phyloP scores from a whole-genome alignment of 2,329 filamentous ascomycete species.

The Aspergillus sp. region DNA sequence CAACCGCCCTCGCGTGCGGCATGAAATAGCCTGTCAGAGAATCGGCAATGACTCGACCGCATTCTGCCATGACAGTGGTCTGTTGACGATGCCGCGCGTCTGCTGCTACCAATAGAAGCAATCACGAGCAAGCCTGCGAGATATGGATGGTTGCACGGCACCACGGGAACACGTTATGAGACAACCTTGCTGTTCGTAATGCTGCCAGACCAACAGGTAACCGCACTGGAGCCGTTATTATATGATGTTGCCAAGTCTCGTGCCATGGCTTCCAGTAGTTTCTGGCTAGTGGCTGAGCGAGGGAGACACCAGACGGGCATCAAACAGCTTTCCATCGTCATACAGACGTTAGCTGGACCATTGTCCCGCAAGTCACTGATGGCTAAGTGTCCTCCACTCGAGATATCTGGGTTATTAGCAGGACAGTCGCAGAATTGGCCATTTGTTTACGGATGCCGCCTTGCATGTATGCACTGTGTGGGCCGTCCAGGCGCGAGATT shows the following conservation, averaged over 20 bases:
- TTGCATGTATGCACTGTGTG: constrained; percentile 10
- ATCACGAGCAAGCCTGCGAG: constrained; percentile 13
- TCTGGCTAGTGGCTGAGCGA: background rate
- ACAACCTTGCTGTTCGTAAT: constrained; percentile 2
- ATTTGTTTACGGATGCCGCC: constrained; percentile 8
- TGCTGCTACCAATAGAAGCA: background rate
- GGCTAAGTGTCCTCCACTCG: background rate
- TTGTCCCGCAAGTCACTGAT: constrained; percentile 9
- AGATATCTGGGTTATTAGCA: background rate
- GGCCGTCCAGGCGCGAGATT: constrained; percentile 1
- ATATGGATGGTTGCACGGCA: constrained; percentile 14
- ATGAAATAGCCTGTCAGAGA: background rate
- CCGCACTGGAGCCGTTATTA: background rate
- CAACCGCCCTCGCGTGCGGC: constrained; percentile 2
- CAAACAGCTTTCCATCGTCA: background rate
- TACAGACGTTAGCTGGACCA: background rate
- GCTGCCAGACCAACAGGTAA: background rate
- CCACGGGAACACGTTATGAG: constrained; percentile 13
- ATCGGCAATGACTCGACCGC: background rate
- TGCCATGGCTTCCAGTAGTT: background rate
- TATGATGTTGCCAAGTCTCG: background rate
- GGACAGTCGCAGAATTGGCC: background rate
- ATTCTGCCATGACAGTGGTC: background rate
- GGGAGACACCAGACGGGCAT: background rate
- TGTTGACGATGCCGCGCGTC: background rate